phyloP scores from a whole-genome alignment of 2,329 filamentous ascomycete species.

The Scedosporium aurantiacum region DNA sequence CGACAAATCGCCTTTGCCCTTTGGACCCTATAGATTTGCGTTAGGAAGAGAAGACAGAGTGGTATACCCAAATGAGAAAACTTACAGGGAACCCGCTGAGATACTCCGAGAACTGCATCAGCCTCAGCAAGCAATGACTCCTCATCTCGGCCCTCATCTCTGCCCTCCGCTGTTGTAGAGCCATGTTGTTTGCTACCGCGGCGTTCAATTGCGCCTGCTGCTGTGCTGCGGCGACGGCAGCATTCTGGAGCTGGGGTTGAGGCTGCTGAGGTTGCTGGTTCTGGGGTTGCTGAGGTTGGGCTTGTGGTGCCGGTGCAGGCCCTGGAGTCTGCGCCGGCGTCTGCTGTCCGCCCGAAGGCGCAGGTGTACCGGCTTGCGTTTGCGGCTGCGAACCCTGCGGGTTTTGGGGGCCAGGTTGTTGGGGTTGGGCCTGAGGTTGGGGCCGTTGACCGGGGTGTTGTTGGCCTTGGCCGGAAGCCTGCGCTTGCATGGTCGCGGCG shows the following conservation, averaged over 20 bases:
- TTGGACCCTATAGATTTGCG: constrained; percentile 31
- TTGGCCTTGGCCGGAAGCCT: constrained; percentile 12
- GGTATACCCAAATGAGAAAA: constrained; percentile 7
- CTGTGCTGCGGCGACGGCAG: constrained; percentile 17
- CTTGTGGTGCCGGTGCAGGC: constrained; percentile 24
- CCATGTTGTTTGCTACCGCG: constrained; percentile 18
- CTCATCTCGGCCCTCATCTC: constrained; percentile 40
- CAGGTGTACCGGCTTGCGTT: constrained; percentile 29
- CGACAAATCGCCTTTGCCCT: constrained; percentile 54
- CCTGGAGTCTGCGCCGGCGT: constrained; percentile 34
- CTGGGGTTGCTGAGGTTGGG: constrained; percentile 25
- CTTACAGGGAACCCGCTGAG: constrained; percentile 46
- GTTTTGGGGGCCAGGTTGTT: constrained; percentile 29
- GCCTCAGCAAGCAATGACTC: constrained; percentile 45
- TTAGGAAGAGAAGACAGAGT: constrained; percentile 3
- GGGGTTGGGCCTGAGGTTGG: constrained; percentile 13
- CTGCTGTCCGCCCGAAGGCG: constrained; percentile 30
- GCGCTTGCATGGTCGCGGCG: constrained; percentile 12
- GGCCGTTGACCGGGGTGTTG: constrained; percentile 9
- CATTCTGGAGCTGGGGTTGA: constrained; percentile 24
- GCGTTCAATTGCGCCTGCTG: constrained; percentile 21
- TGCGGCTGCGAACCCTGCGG: constrained; percentile 37
- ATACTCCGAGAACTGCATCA: constrained; percentile 53
- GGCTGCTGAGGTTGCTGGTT: constrained; percentile 25
- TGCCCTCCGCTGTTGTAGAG: constrained; percentile 38